These are phyloP conservation scores for Solanum raphanifolium DNA, from an alignment of 257 asterid genomes.

Conservation along the genomic window DNA sequence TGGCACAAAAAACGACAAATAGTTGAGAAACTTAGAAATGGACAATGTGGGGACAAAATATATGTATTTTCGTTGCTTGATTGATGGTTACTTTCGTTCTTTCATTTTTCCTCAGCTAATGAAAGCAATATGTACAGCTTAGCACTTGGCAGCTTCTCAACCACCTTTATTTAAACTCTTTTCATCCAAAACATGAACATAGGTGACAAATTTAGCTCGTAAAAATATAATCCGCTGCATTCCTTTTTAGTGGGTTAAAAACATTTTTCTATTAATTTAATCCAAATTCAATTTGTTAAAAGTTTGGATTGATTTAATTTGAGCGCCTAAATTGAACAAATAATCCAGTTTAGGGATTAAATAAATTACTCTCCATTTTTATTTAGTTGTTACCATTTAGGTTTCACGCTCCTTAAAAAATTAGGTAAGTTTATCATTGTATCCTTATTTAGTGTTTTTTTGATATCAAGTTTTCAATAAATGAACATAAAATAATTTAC, in stretches of 20 bases:
- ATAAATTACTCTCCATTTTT: not conserved
- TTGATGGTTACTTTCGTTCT: not conserved
- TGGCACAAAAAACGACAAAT: not conserved
- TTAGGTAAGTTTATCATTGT: too few relatives aligned
- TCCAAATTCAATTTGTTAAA: not conserved
- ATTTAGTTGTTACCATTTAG: too few relatives aligned
- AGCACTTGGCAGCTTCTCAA: not conserved
- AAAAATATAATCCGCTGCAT: not conserved
- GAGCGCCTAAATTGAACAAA: not conserved
- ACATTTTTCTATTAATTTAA: not conserved
- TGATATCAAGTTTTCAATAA: too few relatives aligned
- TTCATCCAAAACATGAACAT: not conserved
- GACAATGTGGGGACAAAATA: conserved; percentile 1
- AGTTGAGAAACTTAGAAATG: not conserved
- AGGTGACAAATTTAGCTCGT: not conserved
- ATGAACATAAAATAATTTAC: not conserved
- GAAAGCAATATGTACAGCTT: not conserved
- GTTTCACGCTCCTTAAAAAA: not conserved
- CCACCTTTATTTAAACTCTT: not conserved
- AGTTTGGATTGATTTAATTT: not conserved
- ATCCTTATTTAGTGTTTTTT: too few relatives aligned
- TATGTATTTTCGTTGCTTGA: not conserved
- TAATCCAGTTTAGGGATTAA: not conserved
- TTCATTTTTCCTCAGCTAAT: not conserved
- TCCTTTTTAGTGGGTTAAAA: not conserved